A percentile compares a stretch with the other conserved stretches of the same genome.
Evolutionary conservation across 495 filamentous ascomycete genomes (phyloP).

Genomic region (Aspergillus mulundensis): DNA sequence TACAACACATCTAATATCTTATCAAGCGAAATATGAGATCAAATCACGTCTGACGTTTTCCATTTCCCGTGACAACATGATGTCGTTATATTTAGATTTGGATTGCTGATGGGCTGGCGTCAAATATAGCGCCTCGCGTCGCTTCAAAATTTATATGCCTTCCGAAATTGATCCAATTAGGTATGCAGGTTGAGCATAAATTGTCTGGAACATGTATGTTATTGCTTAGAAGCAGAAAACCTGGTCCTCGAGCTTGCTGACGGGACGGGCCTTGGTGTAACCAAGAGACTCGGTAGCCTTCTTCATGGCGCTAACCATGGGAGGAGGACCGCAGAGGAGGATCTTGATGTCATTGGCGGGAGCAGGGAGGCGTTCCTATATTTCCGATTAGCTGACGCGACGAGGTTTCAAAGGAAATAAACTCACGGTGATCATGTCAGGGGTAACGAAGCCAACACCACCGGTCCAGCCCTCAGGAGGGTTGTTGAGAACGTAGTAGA

Average conservation of each 20-base stretch:
- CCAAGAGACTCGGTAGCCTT: conserved; percentile 86
- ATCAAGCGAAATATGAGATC: neutral
- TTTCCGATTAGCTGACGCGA: neutral
- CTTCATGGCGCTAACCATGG: conserved; percentile 97
- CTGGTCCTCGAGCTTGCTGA: conserved; percentile 96
- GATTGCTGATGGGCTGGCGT: neutral
- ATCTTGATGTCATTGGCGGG: conserved; percentile 88
- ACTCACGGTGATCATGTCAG: conserved; percentile 88
- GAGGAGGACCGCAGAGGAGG: conserved; percentile 92
- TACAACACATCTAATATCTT: neutral
- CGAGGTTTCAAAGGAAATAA: neutral
- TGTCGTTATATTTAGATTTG: neutral
- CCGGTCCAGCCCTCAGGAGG: conserved; percentile 86
- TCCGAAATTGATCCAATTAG: neutral
- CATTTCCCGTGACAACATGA: neutral
- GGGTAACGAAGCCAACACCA: conserved; percentile 87
- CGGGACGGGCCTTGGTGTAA: conserved; percentile 83
- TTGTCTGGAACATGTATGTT: neutral
- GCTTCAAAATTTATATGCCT: neutral
- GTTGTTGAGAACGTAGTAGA: conserved; percentile 96
- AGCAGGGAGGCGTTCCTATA: conserved; percentile 72
- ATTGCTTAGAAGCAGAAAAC: conserved; percentile 86
- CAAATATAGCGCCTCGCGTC: neutral
- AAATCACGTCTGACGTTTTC: neutral
- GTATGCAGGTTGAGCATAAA: neutral